A percentile compares a stretch with the other conserved stretches of the same genome.
Evolutionary conservation across 2,329 filamentous ascomycete species (phyloP).

Genomic region (Endocalyx cinctus): DNA sequence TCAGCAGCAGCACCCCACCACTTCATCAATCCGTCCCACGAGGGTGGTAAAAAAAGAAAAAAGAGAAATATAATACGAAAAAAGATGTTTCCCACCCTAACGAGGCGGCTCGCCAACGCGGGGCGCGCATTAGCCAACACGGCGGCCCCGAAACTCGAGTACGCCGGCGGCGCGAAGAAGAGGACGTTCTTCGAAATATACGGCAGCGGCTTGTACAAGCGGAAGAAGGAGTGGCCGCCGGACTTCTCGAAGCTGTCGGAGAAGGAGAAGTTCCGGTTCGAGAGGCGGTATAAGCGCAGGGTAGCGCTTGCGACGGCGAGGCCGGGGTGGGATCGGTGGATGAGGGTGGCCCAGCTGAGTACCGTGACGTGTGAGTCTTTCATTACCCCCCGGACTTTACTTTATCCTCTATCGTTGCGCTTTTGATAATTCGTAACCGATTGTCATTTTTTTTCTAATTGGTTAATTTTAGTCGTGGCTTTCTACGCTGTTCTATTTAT

Average conservation of each 20-base stretch:
- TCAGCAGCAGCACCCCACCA: too few relatives aligned
- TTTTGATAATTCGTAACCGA: not conserved
- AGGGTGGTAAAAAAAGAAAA: too few relatives aligned
- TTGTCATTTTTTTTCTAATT: not conserved
- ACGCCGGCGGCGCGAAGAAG: too few relatives aligned
- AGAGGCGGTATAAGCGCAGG: conserved; percentile 73
- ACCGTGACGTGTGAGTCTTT: conserved; percentile 50
- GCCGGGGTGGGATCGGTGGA: conserved; percentile 27
- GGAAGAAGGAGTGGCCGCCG: conserved; percentile 73
- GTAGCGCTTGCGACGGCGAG: conserved; percentile 35
- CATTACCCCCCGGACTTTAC: not conserved
- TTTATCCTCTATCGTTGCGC: not conserved
- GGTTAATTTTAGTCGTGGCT: conserved; percentile 47
- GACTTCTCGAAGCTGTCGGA: conserved; percentile 65
- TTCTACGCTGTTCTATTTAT: conserved; percentile 58
- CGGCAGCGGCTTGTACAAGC: too few relatives aligned
- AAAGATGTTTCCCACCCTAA: too few relatives aligned
- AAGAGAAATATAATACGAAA: too few relatives aligned
- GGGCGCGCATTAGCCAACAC: too few relatives aligned
- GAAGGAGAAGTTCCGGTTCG: conserved; percentile 72
- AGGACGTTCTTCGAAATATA: too few relatives aligned
- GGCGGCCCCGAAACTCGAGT: too few relatives aligned
- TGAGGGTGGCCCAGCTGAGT: conserved; percentile 60
- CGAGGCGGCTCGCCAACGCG: too few relatives aligned
- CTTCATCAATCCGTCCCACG: too few relatives aligned